phyloP scores from a whole-genome alignment of 805 yeast genomes.

The Jamesozyma gamospora region DNA sequence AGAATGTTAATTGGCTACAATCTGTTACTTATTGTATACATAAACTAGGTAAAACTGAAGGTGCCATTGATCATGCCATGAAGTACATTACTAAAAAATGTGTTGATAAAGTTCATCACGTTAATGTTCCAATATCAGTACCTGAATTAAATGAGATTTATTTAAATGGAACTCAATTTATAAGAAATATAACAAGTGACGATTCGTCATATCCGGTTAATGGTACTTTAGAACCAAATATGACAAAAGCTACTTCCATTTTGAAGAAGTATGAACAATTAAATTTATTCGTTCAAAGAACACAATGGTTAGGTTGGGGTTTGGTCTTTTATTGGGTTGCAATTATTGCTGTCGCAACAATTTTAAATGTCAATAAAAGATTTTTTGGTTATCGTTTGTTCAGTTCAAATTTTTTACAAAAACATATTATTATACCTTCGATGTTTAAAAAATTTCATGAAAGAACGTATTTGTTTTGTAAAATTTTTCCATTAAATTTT shows the following conservation, averaged over 20 bases:
- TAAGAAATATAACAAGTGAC: conserved; percentile 22
- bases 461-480: conserved; percentile 14
- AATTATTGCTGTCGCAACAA: conserved; percentile 26
- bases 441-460: conserved; percentile 15
- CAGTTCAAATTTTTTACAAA: conserved; percentile 13
- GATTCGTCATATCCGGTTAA: conserved; percentile 20
- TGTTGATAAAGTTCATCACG: conserved; percentile 1
- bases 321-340: conserved; percentile 34
- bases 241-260: conserved; percentile 18
- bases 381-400: conserved; percentile 18
- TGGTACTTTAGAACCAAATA: conserved; percentile 29
- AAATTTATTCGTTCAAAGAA: conserved; percentile 30
- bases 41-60: conserved; percentile 24
- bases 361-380: conserved; percentile 22
- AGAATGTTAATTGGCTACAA: conserved; percentile 36
- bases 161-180: conserved; percentile 29
- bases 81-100: conserved; percentile 29
- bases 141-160: conserved; percentile 23
- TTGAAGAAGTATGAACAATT: conserved; percentile 26
- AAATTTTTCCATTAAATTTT: conserved; percentile 23
- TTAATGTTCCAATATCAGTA: conserved; percentile 6
- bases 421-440: conserved; percentile 23
- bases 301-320: conserved; percentile 41
- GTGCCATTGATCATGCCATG: conserved; percentile 32
- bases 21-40: conserved; percentile 36